Evolutionary conservation across 2,329 filamentous ascomycete genomes (phyloP).

Genomic region (Remersonia thermophila): DNA sequence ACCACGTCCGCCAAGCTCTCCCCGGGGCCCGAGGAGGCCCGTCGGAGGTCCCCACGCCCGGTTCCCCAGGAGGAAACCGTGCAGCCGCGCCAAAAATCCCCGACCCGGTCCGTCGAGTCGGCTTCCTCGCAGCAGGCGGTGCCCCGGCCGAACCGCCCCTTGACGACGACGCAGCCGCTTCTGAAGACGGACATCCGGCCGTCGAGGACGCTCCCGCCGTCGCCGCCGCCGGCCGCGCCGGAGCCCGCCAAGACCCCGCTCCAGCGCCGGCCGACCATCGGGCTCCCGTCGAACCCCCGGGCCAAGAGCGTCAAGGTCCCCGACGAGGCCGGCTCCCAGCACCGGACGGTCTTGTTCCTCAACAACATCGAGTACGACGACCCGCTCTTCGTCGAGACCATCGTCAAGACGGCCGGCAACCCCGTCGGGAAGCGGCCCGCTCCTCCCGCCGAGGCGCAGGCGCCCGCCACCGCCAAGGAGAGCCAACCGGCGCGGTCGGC

Average conservation of each 20-base stretch:
- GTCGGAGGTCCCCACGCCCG: constrained; percentile 39
- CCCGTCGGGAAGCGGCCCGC: constrained; percentile 16
- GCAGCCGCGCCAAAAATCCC: background rate
- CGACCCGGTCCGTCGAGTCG: background rate
- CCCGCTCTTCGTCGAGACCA: constrained; percentile 34
- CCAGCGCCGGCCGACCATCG: constrained; percentile 32
- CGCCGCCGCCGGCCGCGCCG: constrained; percentile 21
- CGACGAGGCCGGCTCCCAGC: constrained; percentile 20
- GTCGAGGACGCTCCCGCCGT: constrained; percentile 19
- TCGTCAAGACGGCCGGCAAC: constrained; percentile 33
- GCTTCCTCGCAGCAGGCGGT: background rate
- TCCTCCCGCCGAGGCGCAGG: constrained; percentile 1
- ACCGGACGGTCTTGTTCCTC: constrained; percentile 42
- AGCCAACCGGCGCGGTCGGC: background rate
- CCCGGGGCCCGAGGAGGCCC: constrained; percentile 36
- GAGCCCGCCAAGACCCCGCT: constrained; percentile 28
- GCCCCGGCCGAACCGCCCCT: constrained; percentile 3
- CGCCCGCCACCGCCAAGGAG: background rate
- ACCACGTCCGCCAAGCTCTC: constrained; percentile 39
- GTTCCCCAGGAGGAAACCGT: constrained; percentile 9
- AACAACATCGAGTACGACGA: constrained; percentile 45
- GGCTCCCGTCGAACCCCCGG: constrained; percentile 37
- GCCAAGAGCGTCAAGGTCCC: constrained; percentile 24
- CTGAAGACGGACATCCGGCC: constrained; percentile 19
- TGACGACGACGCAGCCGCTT: constrained; percentile 6